These are phyloP conservation scores for Panellus pusillus DNA, from an alignment of 768 basidiomycete genomes.

Conservation along the genomic window DNA sequence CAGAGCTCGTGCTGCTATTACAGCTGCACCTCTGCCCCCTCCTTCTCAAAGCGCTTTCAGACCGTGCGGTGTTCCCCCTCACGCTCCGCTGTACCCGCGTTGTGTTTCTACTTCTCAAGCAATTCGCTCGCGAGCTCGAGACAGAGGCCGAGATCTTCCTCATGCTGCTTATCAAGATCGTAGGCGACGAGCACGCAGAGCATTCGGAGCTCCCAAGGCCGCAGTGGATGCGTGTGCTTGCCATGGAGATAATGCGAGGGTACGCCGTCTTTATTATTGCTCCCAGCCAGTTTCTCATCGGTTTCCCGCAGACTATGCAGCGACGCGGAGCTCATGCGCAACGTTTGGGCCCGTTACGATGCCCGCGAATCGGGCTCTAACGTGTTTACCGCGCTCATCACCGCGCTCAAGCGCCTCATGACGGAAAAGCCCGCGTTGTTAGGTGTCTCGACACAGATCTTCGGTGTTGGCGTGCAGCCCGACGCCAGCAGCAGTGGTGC, in stretches of 20 bases:
- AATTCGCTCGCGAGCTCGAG: slow-evolving; percentile 78
- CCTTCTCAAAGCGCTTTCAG: slow-evolving; percentile 81
- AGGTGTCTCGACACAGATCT: slow-evolving; percentile 78
- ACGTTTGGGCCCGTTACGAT: slow-evolving; percentile 80
- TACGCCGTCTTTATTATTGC: slow-evolving; percentile 29
- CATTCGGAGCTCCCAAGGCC: slow-evolving; percentile 45
- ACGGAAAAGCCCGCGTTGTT: slow-evolving; percentile 87
- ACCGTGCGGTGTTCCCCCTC: slow-evolving; percentile 80
- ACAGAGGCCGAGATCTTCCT: slow-evolving; percentile 89
- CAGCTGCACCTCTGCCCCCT: slow-evolving; percentile 89
- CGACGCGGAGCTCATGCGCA: slow-evolving; percentile 76
- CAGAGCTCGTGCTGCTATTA: slow-evolving; percentile 82
- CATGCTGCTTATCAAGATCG: slow-evolving; percentile 64
- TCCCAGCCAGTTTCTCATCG: neutral
- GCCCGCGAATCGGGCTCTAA: slow-evolving; percentile 60
- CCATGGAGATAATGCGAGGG: slow-evolving; percentile 93
- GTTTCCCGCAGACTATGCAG: slow-evolving; percentile 58
- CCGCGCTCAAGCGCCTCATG: slow-evolving; percentile 80
- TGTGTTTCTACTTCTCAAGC: slow-evolving; percentile 89
- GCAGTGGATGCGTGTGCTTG: slow-evolving; percentile 85
- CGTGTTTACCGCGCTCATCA: slow-evolving; percentile 75
- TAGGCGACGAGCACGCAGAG: slow-evolving; percentile 51
- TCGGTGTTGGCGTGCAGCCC: slow-evolving; percentile 66
- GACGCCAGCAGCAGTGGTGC: slow-evolving; percentile 26
- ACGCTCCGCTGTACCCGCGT: slow-evolving; percentile 91